Percentiles rank a stretch among this genome's conserved stretches.
Evolutionary conservation across 306 rosid genomes (phyloP).

Genomic region (Acacia confusa): DNA sequence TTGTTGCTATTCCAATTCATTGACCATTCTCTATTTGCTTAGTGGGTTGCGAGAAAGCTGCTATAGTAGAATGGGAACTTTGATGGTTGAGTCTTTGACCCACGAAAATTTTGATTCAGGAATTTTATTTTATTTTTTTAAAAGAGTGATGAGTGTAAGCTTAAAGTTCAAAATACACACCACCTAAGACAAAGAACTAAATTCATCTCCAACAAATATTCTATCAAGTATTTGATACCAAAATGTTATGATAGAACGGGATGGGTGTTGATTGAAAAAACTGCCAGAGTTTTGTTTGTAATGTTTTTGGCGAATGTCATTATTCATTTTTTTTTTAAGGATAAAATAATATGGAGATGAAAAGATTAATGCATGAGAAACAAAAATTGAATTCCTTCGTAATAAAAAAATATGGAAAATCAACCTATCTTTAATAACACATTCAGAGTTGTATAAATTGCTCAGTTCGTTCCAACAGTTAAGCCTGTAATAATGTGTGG

Average conservation of each 20-base stretch:
- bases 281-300: background rate
- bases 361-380: background rate
- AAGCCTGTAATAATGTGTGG: constrained; percentile 73
- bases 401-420: constrained; percentile 21
- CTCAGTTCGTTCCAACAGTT: constrained; percentile 84
- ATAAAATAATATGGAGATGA: background rate
- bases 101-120: background rate
- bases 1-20: constrained; percentile 12
- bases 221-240: background rate
- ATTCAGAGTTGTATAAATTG: constrained; percentile 95
- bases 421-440: constrained; percentile 91
- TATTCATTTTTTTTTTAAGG: background rate
- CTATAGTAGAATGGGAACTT: constrained; percentile 9
- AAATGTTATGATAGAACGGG: background rate
- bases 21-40: background rate
- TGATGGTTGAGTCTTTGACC: constrained; percentile 24
- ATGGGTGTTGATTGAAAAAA: background rate
- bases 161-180: too few species aligned
- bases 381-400: background rate
- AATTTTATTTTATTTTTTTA: background rate
- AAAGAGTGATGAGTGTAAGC: too few species aligned
- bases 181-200: too few species aligned
- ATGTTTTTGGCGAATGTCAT: background rate
- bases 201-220: too few species aligned
- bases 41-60: background rate